Evolutionary conservation across 1,284 basidiomycete genomes (phyloP).

Genomic region (Mycena citricolor): DNA sequence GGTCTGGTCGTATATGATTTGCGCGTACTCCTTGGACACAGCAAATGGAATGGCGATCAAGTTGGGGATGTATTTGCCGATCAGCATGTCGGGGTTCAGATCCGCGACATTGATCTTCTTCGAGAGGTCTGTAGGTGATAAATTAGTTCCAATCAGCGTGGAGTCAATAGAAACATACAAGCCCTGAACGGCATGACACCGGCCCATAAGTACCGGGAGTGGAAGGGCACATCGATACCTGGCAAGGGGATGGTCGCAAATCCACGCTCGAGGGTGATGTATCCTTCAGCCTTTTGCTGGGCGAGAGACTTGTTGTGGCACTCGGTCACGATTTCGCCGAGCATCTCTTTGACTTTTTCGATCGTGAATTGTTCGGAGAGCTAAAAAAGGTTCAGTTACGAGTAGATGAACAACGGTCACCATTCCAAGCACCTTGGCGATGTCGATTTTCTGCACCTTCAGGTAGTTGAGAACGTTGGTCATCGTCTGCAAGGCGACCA

Average conservation of each 20-base stretch:
- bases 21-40: conserved; percentile 86
- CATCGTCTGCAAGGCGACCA: conserved; percentile 89
- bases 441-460: conserved; percentile 96
- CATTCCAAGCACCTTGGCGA: conserved; percentile 91
- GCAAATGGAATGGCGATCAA: conserved; percentile 94
- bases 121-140: conserved; percentile 76
- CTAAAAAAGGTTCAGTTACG: conserved; percentile 43
- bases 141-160: too few species aligned
- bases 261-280: conserved; percentile 93
- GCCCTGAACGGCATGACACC: conserved; percentile 97
- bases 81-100: conserved; percentile 88
- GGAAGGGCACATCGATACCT: conserved; percentile 99
- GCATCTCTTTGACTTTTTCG: conserved; percentile 91
- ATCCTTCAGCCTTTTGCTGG: conserved; percentile 80
- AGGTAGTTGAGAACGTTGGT: conserved; percentile 97
- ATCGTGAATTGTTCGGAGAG: conserved; percentile 82
- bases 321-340: conserved; percentile 85
- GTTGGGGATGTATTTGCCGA: conserved; percentile 97
- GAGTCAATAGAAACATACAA: conserved; percentile 51
- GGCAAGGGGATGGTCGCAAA: conserved; percentile 96
- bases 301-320: conserved; percentile 80
- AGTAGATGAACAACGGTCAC: conserved; percentile 1
- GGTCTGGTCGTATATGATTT: conserved; percentile 94
- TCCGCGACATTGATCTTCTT: conserved; percentile 95
- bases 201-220: conserved; percentile 97